Evolutionary conservation across 208 protist genomes (phyloP).

Genomic region (Phytomonas sp.): DNA sequence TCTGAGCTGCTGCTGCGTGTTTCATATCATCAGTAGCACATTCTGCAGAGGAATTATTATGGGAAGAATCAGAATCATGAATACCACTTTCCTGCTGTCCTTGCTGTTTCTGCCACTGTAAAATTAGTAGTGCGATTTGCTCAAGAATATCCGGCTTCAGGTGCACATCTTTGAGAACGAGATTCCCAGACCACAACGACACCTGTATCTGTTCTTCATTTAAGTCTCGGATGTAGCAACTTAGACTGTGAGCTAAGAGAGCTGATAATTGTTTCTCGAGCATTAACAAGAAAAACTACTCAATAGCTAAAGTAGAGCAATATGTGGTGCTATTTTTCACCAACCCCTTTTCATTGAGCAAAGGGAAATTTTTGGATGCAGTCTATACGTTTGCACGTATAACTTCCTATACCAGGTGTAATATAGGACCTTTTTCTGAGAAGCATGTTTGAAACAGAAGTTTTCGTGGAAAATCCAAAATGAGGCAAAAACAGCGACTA

Average conservation of each 20-base stretch:
- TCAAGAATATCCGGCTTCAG: constrained; percentile 57
- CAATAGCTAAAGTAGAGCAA: neutral
- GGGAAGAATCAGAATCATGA: neutral
- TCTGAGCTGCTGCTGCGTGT: constrained; percentile 20
- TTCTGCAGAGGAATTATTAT: neutral
- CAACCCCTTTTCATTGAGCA: neutral
- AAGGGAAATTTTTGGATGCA: neutral
- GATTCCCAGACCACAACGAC: constrained; percentile 74
- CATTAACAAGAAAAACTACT: constrained; percentile 22
- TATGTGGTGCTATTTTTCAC: neutral
- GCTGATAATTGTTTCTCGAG: constrained; percentile 65
- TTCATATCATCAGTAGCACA: neutral
- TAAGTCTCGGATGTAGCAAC: constrained; percentile 60
- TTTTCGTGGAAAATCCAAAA: neutral
- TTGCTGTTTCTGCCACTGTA: neutral
- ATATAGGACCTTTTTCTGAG: neutral
- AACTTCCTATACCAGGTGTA: neutral
- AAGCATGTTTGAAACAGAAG: neutral
- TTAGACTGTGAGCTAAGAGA: constrained; percentile 50
- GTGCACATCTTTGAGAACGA: constrained; percentile 59
- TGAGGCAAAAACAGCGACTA: neutral
- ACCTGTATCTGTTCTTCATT: constrained; percentile 69
- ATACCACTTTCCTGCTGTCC: neutral
- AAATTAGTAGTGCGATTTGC: constrained; percentile 29
- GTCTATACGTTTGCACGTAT: neutral